Conservation (phyloP, 768 basidiomycete genomes). For the Termitomyces sp. region DNA sequence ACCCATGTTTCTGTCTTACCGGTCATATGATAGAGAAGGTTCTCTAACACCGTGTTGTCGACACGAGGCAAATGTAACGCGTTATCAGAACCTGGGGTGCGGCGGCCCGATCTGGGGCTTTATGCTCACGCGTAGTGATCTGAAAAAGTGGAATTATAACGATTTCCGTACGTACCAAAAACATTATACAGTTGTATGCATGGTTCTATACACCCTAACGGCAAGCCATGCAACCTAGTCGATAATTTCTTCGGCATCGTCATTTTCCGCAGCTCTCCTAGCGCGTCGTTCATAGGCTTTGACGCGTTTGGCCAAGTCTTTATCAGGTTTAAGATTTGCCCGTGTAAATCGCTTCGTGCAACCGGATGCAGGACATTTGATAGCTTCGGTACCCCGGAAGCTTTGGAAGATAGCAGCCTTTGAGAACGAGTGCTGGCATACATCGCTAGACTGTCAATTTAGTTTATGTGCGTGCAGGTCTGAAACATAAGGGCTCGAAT, state of each 20-base stretch:
- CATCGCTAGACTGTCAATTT: conserved; percentile 31
- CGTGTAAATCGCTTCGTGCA: conserved; percentile 58
- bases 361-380: conserved; percentile 66
- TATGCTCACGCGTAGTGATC: neutral
- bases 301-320: conserved; percentile 56
- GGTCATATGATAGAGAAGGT: conserved; percentile 8
- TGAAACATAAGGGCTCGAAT: neutral
- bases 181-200: conserved; percentile 9
- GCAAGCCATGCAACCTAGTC: conserved; percentile 24
- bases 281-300: conserved; percentile 53
- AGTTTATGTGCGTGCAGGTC: conserved; percentile 1
- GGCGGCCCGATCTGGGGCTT: neutral
- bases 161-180: neutral
- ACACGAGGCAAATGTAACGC: conserved; percentile 7
- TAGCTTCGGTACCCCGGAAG: conserved; percentile 31
- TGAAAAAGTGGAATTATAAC: conserved; percentile 1
- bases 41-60: conserved; percentile 6
- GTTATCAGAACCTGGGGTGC: neutral
- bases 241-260: conserved; percentile 58
- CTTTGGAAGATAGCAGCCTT: conserved; percentile 61
- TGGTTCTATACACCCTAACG: neutral
- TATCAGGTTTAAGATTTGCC: conserved; percentile 46
- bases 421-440: conserved; percentile 85
- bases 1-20: conserved; percentile 3
- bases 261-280: conserved; percentile 41